These are phyloP conservation scores for Eragrostis curvula DNA, from an alignment of 176 grass and related monocot genomes.

Conservation along the genomic window DNA sequence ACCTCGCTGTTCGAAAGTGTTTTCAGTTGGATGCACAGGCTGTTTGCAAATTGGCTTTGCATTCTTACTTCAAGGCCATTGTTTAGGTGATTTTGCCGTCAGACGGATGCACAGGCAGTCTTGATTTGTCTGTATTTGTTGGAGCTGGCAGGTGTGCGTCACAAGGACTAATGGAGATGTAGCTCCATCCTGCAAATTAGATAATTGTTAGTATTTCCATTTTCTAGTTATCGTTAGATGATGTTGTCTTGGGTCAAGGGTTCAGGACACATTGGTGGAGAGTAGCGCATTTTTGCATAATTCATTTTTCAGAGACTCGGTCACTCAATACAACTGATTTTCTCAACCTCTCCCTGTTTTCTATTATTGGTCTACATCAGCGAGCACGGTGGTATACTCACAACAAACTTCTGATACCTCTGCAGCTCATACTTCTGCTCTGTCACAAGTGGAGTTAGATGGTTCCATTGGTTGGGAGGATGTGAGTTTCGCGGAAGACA, in stretches of 20 bases:
- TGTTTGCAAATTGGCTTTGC: background rate
- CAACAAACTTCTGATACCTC: background rate
- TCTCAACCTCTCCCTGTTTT: background rate
- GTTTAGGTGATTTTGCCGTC: background rate
- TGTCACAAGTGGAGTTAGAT: background rate
- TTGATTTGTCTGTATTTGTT: background rate
- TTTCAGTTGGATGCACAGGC: background rate
- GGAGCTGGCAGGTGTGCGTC: background rate
- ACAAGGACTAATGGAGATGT: background rate
- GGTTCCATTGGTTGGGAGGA: background rate
- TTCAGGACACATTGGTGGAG: background rate
- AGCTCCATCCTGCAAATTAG: background rate
- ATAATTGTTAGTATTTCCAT: background rate
- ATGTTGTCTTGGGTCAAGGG: background rate
- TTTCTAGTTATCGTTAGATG: background rate
- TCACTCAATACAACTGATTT: background rate
- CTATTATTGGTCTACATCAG: background rate
- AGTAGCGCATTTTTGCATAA: background rate
- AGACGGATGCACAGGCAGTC: background rate
- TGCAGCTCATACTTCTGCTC: slow-evolving; percentile 17
- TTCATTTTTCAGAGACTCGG: background rate
- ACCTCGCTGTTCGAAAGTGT: background rate
- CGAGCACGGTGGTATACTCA: background rate
- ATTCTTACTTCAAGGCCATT: background rate
- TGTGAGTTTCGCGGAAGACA: slow-evolving; percentile 29